These are phyloP conservation scores for Meira nashicola DNA, from an alignment of 1,284 basidiomycete genomes.

Conservation along the genomic window DNA sequence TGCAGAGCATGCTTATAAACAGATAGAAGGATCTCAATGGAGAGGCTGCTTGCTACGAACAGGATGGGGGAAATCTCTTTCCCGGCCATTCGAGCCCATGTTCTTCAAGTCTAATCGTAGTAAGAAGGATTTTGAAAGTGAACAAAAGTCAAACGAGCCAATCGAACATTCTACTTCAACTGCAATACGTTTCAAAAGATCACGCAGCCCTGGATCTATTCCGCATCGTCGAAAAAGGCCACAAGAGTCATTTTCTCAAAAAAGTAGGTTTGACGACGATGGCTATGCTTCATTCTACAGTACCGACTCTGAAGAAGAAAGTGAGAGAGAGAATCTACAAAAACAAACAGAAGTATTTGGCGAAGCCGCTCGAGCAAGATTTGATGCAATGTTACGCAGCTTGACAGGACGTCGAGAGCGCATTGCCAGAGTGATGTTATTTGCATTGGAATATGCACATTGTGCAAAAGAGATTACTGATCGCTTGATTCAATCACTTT, in stretches of 20 bases:
- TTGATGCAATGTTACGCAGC: constrained; percentile 81
- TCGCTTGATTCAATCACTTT: constrained; percentile 29
- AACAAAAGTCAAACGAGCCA: too few species aligned
- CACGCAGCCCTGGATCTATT: too few species aligned
- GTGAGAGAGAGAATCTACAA: constrained; percentile 70
- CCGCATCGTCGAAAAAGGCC: too few species aligned
- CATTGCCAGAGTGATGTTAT: constrained; percentile 88
- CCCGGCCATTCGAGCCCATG: constrained; percentile 58
- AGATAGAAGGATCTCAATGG: constrained; percentile 88
- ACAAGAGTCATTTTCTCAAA: too few species aligned
- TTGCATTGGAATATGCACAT: constrained; percentile 89
- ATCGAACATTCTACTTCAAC: too few species aligned
- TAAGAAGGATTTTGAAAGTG: background rate
- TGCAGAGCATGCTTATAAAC: constrained; percentile 77
- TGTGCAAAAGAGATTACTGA: constrained; percentile 64
- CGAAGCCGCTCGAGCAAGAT: constrained; percentile 69
- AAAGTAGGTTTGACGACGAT: constrained; percentile 69
- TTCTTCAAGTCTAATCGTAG: background rate
- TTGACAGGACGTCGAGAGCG: constrained; percentile 81
- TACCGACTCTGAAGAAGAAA: constrained; percentile 89
- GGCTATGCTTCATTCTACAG: constrained; percentile 64
- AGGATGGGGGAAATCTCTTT: constrained; percentile 93
- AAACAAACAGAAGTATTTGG: constrained; percentile 63
- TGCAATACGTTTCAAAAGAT: too few species aligned
- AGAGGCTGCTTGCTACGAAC: constrained; percentile 75